phyloP scores from a whole-genome alignment of 1,284 basidiomycete species.

The Moesziomyces parantarcticus region DNA sequence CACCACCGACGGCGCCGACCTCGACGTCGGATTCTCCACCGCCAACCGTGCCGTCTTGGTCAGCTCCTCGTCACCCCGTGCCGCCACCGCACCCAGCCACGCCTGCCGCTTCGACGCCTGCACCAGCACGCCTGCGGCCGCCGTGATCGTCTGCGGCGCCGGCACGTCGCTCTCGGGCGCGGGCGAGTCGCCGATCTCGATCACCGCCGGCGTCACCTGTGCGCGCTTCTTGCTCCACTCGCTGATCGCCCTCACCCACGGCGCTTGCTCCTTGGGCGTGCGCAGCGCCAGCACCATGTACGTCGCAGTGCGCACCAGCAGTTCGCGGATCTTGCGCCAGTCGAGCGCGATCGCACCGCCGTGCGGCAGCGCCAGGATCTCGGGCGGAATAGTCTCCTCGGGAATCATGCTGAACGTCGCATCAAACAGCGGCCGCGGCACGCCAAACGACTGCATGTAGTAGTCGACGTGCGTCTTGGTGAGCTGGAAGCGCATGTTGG shows the following conservation, averaged over 20 bases:
- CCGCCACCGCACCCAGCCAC: constrained; percentile 17
- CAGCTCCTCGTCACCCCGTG: constrained; percentile 21
- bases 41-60: constrained; percentile 27
- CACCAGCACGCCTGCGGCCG: constrained; percentile 11
- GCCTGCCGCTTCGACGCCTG: constrained; percentile 1
- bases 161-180: neutral
- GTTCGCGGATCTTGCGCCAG: constrained; percentile 28
- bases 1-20: constrained; percentile 22
- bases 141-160: constrained; percentile 5
- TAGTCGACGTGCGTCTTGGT: constrained; percentile 44
- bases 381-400: constrained; percentile 27
- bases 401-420: constrained; percentile 34
- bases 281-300: constrained; percentile 41
- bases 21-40: constrained; percentile 21
- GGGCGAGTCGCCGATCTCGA: constrained; percentile 25
- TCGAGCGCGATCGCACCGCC: constrained; percentile 41
- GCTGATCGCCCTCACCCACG: constrained; percentile 27
- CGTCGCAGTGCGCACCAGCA: constrained; percentile 29
- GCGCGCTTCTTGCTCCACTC: constrained; percentile 15
- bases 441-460: constrained; percentile 29
- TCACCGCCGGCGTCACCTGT: constrained; percentile 8
- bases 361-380: constrained; percentile 36
- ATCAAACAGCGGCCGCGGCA: constrained; percentile 25
- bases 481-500: constrained; percentile 38
- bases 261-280: constrained; percentile 24